Base-by-base conservation (phyloP, 805 yeast genomes). In the Metschnikowia henanensis region DNA sequence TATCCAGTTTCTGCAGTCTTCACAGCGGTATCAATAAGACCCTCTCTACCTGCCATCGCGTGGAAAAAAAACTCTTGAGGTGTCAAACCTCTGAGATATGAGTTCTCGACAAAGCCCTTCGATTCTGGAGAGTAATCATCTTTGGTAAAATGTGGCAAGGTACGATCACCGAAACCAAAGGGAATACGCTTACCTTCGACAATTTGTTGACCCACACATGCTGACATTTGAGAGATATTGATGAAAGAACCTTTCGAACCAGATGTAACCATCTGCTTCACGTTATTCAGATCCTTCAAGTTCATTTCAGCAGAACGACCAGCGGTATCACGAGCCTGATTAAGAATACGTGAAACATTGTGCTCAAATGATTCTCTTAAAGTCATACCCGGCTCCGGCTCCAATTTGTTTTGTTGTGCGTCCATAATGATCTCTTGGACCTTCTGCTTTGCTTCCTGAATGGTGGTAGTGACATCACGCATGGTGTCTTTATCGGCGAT, bases 161-260 rank as follows among this genome's bases (percentile, higher is more conserved):
- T 84, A 71, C 99, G 85, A 65, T 94, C 98, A 30, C 89, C 83
- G 63, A 94, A 94, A 34, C 99, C 99, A 58, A 87, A 94, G 19
- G 97, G 95, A 72, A 94, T 92, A 79, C 99, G 95, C 68, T 88
- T 94, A 80, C 99, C 99, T 73, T 94, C 99, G 35, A 94, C 99
- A 70, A 95, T 94, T 66, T 94, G 99, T 70, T 94, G 99, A 59
- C 99, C 99, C 22, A 94, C 99, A 85, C 99, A 94, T 9, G 99
- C 99, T 31, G 97, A 90, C 99, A 94, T 94, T 73, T 91, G 98
- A 19, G 99, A 95, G 65, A 94, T 94, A 66, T 94, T 94, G 67
- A 94, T 94, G 67, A 92, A 94, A 13, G 99, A 94, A 76, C 99
- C 99, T 71, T 94, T 94, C 25, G 99, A 94, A 60, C 99, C 99